Percentiles rank a stretch among this genome's conserved stretches.
Conservation (phyloP, 1,139 yeast species). For the Yamadazyma friedrichii region DNA sequence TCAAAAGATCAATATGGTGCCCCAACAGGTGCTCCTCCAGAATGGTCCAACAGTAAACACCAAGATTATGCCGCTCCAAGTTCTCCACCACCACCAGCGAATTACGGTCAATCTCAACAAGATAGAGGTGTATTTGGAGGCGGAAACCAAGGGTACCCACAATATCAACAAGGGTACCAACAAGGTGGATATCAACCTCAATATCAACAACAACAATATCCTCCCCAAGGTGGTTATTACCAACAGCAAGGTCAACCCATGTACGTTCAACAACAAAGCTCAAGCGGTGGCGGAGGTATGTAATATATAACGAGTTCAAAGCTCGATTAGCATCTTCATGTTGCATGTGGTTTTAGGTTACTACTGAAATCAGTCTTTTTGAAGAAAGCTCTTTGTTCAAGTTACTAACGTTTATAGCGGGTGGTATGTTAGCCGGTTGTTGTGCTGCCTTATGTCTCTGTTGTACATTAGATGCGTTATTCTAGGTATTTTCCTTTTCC, state of each 20-base stretch:
- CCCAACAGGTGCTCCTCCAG: slow-evolving; percentile 51
- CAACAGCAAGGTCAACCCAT: slow-evolving; percentile 61
- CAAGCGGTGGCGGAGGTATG: slow-evolving; percentile 10
- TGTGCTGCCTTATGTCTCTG: slow-evolving; percentile 73
- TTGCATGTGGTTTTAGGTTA: too few species aligned
- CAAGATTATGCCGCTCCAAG: slow-evolving; percentile 22
- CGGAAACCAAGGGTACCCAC: slow-evolving; percentile 34
- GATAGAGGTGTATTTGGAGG: slow-evolving; percentile 29
- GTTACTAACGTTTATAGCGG: background rate
- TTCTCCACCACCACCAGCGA: slow-evolving; percentile 30
- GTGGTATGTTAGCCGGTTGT: slow-evolving; percentile 49
- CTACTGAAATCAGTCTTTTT: too few species aligned
- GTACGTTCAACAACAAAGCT: slow-evolving; percentile 53
- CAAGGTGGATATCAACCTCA: slow-evolving; percentile 44
- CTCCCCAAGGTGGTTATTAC: slow-evolving; percentile 40
- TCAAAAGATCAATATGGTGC: slow-evolving; percentile 29
- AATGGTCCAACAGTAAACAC: slow-evolving; percentile 26
- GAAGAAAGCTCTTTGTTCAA: too few species aligned
- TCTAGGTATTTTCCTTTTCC: too few species aligned
- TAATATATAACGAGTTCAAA: background rate
- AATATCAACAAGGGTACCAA: slow-evolving; percentile 24
- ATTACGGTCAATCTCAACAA: slow-evolving; percentile 27
- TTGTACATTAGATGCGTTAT: slow-evolving; percentile 67
- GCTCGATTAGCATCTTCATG: too few species aligned
- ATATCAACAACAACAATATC: slow-evolving; percentile 21